Evolutionary conservation across 306 rosid genomes (phyloP), one percentile per base, ranked within the genome.

Genomic region (Pterocarpus macrocarpus): DNA sequence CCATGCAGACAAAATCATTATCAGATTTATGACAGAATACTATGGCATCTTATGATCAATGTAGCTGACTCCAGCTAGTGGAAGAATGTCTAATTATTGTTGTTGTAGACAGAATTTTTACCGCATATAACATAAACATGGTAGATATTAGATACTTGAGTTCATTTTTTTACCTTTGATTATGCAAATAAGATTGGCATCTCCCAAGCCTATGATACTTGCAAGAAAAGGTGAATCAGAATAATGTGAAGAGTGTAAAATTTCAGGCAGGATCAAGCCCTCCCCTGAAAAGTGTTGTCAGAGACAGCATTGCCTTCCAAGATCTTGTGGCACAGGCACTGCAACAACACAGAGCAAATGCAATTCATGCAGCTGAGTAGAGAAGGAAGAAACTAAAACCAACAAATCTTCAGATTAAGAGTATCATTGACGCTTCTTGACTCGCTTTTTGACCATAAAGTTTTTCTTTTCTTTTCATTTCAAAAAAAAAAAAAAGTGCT

Each of bases 381-480:
- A 39, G 6, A 64, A 76, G 56, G 33, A 50, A 41, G 17, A 53
- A 45, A 79, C 16, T n/a, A 64, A 55, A 55, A 55, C 59, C 13
- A 76, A 75, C 64, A 71, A 81, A 87, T 43, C 53, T 68, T 65
- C 47, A 55, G 15, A 22, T 22, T 22, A 22, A 69, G 81, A 56
- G 82, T 64, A 36, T 63, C 45, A 70, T 70, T 82, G 45, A 87
- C 79, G 81, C 89, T 86, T 87, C 85, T 85, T 82, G 86, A 87
- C 85, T 64, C 14, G 41, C 87, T 85, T 85, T 78, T 84, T 86
- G 85, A 82, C 77, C 81, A 83, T 8, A 70, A 58, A 58, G 12
- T 65, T 43, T 38, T 79, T 50, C 7, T 5, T 34, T 15, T 47
- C 15, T 47, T 4, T 15, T 52, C 17, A 15, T 13, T 16, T 55